A percentile compares a stretch with the other conserved stretches of the same genome.
These are phyloP conservation scores for Penicillium corylophilum DNA, from an alignment of 2,329 filamentous ascomycete species.

Conservation along the genomic window DNA sequence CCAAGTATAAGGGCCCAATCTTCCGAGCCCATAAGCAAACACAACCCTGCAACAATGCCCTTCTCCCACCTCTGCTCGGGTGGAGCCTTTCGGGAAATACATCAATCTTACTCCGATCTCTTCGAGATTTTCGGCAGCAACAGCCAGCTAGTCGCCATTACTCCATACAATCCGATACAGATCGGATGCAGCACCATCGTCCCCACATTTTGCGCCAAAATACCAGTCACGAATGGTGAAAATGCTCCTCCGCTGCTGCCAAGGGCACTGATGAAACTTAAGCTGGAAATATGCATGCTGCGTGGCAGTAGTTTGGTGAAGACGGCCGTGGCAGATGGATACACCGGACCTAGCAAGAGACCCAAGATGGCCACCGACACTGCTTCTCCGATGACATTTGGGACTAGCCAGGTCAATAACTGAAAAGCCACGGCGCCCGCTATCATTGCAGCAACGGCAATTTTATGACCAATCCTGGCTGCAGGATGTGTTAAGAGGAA, in stretches of 20 bases:
- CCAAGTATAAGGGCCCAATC: neutral
- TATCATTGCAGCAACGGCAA: slow-evolving; percentile 64
- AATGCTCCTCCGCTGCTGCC: slow-evolving; percentile 45
- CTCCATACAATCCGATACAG: slow-evolving; percentile 54
- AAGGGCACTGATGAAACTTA: slow-evolving; percentile 42
- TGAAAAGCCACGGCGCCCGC: slow-evolving; percentile 65
- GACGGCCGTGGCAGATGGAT: slow-evolving; percentile 66
- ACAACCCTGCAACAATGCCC: neutral
- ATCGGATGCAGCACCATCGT: slow-evolving; percentile 55
- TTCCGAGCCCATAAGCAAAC: neutral
- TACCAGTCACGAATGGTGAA: slow-evolving; percentile 49
- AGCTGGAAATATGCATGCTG: slow-evolving; percentile 40
- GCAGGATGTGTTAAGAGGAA: slow-evolving; percentile 69
- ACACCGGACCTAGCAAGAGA: slow-evolving; percentile 73
- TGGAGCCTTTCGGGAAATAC: neutral
- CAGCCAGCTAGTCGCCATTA: slow-evolving; percentile 56
- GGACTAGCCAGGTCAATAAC: slow-evolving; percentile 74
- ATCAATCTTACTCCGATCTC: slow-evolving; percentile 44
- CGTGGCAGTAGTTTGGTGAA: slow-evolving; percentile 56
- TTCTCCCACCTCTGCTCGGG: neutral
- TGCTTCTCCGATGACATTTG: slow-evolving; percentile 69
- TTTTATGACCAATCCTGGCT: slow-evolving; percentile 67
- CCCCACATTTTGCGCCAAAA: slow-evolving; percentile 48
- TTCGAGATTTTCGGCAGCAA: slow-evolving; percentile 52
- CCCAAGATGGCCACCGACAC: slow-evolving; percentile 69